Evolutionary conservation across 1,284 basidiomycete species (phyloP), one percentile per base, ranked within the genome.

Genomic region (Porogramme epimiltina): DNA sequence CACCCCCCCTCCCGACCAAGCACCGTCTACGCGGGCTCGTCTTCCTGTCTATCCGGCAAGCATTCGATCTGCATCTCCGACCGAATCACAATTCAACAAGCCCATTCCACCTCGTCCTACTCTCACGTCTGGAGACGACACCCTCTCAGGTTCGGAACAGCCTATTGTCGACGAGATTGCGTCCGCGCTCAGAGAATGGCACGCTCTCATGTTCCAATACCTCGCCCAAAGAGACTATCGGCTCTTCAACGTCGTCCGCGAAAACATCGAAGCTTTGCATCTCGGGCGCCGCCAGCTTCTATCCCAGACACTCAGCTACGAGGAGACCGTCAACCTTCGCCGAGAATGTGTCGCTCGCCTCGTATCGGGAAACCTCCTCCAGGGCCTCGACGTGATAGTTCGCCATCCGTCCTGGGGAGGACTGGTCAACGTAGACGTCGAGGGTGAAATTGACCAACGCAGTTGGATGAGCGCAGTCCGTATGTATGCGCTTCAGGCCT

Each of bases 141-240:
- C 95, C 1, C 79, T 82, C 3, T 87, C 88, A 0, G 94, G 94
- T 5, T 77, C 80, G 23, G 75, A 73, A 11, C 95, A 97, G 66
- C 96, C 95, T 1, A 87, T 98, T 63, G 85, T 98, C 47, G 96
- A 99, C 71, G 96, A 99, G 73, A 97, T 99, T 61, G 92, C 96
- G 0, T 96, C 94, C 19, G 95, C 96, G 0, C 75, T 98, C 38
- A 85, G 95, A 33, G 96, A 98, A 80, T 98, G 95, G 94, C 90
- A 95, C 65, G 83, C 84, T 24, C 80, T 96, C 25, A 89, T 98
- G 79, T 95, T 95, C 65, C 86, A 88, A 49, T 95, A 98, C 70
- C 87, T 99, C 23, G 86, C 88, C 3, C 79, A 84, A 45, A 83
- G 94, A 51, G 91, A 98, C 65, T 99, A 99, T 74, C 82, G 82